Percentiles rank a stretch among this genome's conserved stretches.
phyloP scores from a whole-genome alignment of 1,139 yeast species.

The Geotrichum histeridarum region DNA sequence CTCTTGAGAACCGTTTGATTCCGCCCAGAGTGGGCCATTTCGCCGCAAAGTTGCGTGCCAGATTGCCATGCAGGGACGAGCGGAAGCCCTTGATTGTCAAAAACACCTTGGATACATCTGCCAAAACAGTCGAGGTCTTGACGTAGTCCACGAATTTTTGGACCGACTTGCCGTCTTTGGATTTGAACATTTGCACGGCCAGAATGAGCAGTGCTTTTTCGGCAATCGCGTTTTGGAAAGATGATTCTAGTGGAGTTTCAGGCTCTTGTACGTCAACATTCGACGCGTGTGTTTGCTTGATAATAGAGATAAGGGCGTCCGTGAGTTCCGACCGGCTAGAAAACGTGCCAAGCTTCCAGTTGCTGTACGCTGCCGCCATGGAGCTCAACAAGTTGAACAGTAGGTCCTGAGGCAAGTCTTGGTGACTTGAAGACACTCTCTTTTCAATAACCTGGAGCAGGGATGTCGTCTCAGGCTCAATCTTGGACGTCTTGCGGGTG shows the following conservation, averaged over 20 bases:
- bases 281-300: conserved; percentile 4
- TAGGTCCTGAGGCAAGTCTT: conserved; percentile 6
- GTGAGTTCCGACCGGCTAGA: conserved; percentile 13
- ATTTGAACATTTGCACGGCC: conserved; percentile 64
- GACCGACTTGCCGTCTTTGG: conserved; percentile 26
- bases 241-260: conserved; percentile 4
- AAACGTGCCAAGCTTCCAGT: conserved; percentile 20
- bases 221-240: conserved; percentile 45
- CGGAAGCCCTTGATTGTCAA: conserved; percentile 41
- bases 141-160: conserved; percentile 45
- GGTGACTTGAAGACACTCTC: conserved; percentile 38
- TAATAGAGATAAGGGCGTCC: conserved; percentile 11
- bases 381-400: conserved; percentile 28
- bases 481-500: conserved; percentile 37
- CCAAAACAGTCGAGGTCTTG: conserved; percentile 41
- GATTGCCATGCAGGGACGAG: conserved; percentile 44
- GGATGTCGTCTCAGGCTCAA: conserved; percentile 32
- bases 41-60: conserved; percentile 45
- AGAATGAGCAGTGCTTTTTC: conserved; percentile 71
- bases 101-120: conserved; percentile 22
- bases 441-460: conserved; percentile 57
- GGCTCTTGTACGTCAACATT: neutral
- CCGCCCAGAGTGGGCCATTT: conserved; percentile 45
- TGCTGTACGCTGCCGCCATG: conserved; percentile 35
- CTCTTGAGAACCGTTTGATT: conserved; percentile 46